These are phyloP conservation scores for Arabidopsis lyrata DNA, from an alignment of 441 rosid genomes.

Conservation along the genomic window DNA sequence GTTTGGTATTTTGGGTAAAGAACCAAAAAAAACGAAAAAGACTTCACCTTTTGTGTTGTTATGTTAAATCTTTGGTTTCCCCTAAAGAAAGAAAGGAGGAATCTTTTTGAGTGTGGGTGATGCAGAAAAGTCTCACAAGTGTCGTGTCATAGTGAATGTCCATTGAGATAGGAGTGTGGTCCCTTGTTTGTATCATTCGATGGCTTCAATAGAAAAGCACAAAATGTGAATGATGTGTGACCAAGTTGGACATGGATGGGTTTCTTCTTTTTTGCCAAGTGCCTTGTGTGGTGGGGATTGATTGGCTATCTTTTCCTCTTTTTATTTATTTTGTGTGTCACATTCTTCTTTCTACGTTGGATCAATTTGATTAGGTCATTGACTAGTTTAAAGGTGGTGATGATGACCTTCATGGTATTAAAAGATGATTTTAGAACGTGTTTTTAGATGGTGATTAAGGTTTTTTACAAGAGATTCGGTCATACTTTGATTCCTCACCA, in stretches of 20 bases:
- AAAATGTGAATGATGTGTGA: conserved; percentile 47
- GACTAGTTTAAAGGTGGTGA: conserved; percentile 43
- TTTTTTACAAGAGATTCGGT: conserved; percentile 23
- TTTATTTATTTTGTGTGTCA: conserved; percentile 1
- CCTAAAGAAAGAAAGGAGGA: conserved; percentile 36
- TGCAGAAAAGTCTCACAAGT: conserved; percentile 43
- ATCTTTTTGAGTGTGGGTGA: conserved; percentile 39
- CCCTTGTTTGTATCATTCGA: conserved; percentile 46
- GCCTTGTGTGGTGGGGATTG: conserved; percentile 42
- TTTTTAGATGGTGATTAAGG: conserved; percentile 17
- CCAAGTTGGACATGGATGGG: conserved; percentile 41
- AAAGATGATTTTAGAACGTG: conserved; percentile 15
- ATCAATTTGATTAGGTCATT: conserved; percentile 34
- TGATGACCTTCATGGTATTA: conserved; percentile 31
- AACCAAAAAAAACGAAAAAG: conserved; percentile 1
- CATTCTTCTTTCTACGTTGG: conserved; percentile 14
- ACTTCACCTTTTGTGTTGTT: conserved; percentile 10
- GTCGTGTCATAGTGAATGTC: conserved; percentile 42
- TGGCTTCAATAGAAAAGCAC: conserved; percentile 39
- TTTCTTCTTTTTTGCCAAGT: conserved; percentile 41
- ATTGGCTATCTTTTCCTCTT: background rate
- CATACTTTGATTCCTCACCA: conserved; percentile 25
- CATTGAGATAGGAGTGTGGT: conserved; percentile 38
- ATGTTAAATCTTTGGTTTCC: background rate
- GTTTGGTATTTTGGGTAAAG: conserved; percentile 23